phyloP scores from a whole-genome alignment of 1,139 yeast genomes.

The Blastobotrys petasosporus region DNA sequence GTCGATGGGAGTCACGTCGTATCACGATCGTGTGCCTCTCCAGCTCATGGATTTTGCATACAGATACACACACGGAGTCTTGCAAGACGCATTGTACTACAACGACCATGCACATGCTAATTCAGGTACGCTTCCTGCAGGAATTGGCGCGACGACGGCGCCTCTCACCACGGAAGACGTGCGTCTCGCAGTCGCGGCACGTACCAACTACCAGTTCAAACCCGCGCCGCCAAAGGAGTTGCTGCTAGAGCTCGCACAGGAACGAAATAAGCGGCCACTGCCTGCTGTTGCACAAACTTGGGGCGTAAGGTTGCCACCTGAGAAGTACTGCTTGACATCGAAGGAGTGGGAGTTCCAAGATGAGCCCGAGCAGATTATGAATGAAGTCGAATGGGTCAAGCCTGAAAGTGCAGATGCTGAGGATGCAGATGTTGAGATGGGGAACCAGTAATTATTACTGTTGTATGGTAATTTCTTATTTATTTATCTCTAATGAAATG shows the following conservation, averaged over 20 bases:
- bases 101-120: slow-evolving; percentile 59
- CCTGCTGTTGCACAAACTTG: slow-evolving; percentile 91
- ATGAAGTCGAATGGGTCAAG: slow-evolving; percentile 3
- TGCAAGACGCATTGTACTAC: slow-evolving; percentile 83
- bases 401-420: not conserved
- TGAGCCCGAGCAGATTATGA: slow-evolving; percentile 28
- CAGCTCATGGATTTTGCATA: slow-evolving; percentile 97
- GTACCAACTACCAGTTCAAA: slow-evolving; percentile 90
- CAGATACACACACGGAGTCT: slow-evolving; percentile 75
- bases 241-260: slow-evolving; percentile 83
- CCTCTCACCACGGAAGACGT: slow-evolving; percentile 81
- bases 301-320: slow-evolving; percentile 95
- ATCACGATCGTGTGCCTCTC: slow-evolving; percentile 91
- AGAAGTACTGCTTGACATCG: slow-evolving; percentile 88
- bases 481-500: too few species aligned
- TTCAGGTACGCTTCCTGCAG: slow-evolving; percentile 33
- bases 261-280: slow-evolving; percentile 78
- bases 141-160: slow-evolving; percentile 40
- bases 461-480: not conserved
- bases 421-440: slow-evolving; percentile 14
- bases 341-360: slow-evolving; percentile 62
- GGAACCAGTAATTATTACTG: not conserved
- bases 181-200: slow-evolving; percentile 85
- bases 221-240: slow-evolving; percentile 95
- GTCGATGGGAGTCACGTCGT: slow-evolving; percentile 84